These are phyloP conservation scores for Nitzschia putrida DNA, from an alignment of 108 stramenopile genomes.

Conservation along the genomic window DNA sequence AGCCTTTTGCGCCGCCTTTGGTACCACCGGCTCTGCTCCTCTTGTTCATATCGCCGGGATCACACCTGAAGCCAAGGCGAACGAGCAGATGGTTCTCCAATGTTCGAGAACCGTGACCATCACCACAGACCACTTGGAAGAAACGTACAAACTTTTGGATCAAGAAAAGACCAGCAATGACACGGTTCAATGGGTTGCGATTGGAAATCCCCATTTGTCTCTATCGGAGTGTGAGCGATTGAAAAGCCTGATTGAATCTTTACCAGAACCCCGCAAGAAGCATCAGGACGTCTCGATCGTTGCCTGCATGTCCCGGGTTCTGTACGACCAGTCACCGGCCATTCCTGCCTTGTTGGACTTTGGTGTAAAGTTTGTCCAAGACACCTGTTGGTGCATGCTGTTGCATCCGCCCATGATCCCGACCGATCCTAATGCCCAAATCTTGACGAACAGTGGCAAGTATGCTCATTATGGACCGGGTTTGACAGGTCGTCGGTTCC, in stretches of 20 bases:
- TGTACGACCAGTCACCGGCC: constrained; percentile 48
- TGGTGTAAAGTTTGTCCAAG: constrained; percentile 75
- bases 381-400: constrained; percentile 92
- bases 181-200: constrained; percentile 59
- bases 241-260: constrained; percentile 39
- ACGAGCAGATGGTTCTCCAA: constrained; percentile 20
- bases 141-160: constrained; percentile 39
- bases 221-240: constrained; percentile 60
- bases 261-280: constrained; percentile 23
- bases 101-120: constrained; percentile 11
- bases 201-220: constrained; percentile 84
- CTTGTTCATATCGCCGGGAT: constrained; percentile 79
- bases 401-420: constrained; percentile 81
- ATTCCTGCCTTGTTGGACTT: constrained; percentile 50
- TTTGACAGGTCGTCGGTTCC: constrained; percentile 53
- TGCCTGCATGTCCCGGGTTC: constrained; percentile 54
- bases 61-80: constrained; percentile 69
- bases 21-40: constrained; percentile 76
- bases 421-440: constrained; percentile 42
- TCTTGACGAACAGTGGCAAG: constrained; percentile 82
- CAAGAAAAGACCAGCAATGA: constrained; percentile 36
- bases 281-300: constrained; percentile 55
- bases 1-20: constrained; percentile 84
- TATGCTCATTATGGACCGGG: constrained; percentile 79
- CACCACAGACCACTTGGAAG: constrained; percentile 15